Evolutionary conservation across 2,329 filamentous ascomycete genomes (phyloP).

Genomic region (Mycogone perniciosa): DNA sequence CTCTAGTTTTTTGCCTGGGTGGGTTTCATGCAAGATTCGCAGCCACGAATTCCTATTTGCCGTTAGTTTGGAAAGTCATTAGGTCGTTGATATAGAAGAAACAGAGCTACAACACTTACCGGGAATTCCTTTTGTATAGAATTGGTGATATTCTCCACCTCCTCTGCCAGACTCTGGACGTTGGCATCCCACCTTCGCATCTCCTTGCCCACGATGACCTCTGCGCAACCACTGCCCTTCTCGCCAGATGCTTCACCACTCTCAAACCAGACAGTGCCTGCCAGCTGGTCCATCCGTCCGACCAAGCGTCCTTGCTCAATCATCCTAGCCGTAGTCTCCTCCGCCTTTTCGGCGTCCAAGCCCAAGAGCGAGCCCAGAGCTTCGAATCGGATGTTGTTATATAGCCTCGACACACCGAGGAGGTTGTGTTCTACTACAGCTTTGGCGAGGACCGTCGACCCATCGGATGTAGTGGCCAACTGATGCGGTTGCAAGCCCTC

Average conservation of each 20-base stretch:
- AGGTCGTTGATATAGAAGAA: slow-evolving; percentile 1
- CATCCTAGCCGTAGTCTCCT: slow-evolving; percentile 90
- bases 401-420: slow-evolving; percentile 73
- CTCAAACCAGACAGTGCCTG: slow-evolving; percentile 82
- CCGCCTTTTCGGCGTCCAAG: slow-evolving; percentile 71
- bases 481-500: slow-evolving; percentile 78
- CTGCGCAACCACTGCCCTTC: slow-evolving; percentile 60
- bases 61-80: background rate
- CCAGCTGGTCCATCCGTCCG: slow-evolving; percentile 91
- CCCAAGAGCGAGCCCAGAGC: slow-evolving; percentile 72
- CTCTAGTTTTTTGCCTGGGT: background rate
- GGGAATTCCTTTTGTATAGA: slow-evolving; percentile 77
- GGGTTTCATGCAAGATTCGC: slow-evolving; percentile 37
- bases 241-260: slow-evolving; percentile 62
- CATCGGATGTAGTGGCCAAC: slow-evolving; percentile 81
- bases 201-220: slow-evolving; percentile 59
- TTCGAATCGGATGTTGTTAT: slow-evolving; percentile 70
- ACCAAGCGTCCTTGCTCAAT: slow-evolving; percentile 86
- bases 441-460: slow-evolving; percentile 85
- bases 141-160: slow-evolving; percentile 81
- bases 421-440: slow-evolving; percentile 96
- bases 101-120: slow-evolving; percentile 29
- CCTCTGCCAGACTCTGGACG: slow-evolving; percentile 78
- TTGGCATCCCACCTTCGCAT: slow-evolving; percentile 85
- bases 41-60: slow-evolving; percentile 48